A percentile compares a stretch with the other conserved stretches of the same genome.
phyloP scores from a whole-genome alignment of 2,329 filamentous ascomycete genomes.

The Arthrobotrys pseudoclavata region DNA sequence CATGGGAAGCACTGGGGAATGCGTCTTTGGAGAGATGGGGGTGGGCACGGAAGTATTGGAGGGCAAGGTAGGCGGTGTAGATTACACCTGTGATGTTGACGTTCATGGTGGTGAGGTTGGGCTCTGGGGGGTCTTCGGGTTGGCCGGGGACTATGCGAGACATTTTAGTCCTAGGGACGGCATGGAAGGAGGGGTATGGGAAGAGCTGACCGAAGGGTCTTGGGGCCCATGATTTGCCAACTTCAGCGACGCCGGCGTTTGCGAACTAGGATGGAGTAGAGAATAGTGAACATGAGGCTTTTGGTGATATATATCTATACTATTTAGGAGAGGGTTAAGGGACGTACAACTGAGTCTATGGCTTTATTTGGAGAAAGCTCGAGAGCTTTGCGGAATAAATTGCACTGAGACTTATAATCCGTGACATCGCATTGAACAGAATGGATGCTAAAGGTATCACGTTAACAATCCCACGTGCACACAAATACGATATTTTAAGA shows the following conservation, averaged over 20 bases:
- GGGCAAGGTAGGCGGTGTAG: constrained; percentile 76
- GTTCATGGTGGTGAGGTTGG: constrained; percentile 71
- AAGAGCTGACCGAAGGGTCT: constrained; percentile 57
- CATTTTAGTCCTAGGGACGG: constrained; percentile 34
- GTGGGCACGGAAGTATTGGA: constrained; percentile 72
- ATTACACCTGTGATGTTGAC: constrained; percentile 76
- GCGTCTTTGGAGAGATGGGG: constrained; percentile 50
- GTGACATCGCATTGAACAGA: constrained; percentile 76
- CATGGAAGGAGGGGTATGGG: constrained; percentile 31
- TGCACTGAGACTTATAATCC: constrained; percentile 75
- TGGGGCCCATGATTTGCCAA: constrained; percentile 68
- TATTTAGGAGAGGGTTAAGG: background rate
- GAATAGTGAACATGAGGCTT: constrained; percentile 3
- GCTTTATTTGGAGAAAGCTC: constrained; percentile 68
- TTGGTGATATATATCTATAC: background rate
- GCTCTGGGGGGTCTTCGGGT: constrained; percentile 69
- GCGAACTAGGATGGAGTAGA: constrained; percentile 65
- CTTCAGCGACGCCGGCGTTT: constrained; percentile 75
- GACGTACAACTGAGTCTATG: constrained; percentile 60
- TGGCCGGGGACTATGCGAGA: constrained; percentile 60
- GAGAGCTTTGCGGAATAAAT: constrained; percentile 74
- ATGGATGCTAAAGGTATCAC: constrained; percentile 66
- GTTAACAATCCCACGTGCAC: background rate
- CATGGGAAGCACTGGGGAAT: constrained; percentile 66
- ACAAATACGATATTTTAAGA: background rate